Percentiles rank a stretch among this genome's conserved stretches.
These are phyloP conservation scores for Diversispora eburnea DNA, from an alignment of 192 early-diverging fungal species.

Conservation along the genomic window DNA sequence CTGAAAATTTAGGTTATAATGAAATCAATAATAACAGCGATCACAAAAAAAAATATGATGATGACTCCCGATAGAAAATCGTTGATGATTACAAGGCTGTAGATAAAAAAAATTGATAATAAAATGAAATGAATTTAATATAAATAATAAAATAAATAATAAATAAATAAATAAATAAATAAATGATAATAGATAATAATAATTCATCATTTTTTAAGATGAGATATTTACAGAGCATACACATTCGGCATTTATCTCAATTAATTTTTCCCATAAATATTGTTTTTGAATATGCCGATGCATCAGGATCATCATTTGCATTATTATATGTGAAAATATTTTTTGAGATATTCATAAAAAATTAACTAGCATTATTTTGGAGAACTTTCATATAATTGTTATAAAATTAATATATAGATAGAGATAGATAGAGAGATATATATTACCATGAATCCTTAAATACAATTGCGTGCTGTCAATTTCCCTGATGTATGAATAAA, in stretches of 20 bases:
- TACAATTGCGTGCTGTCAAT: slow-evolving; percentile 72
- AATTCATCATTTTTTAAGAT: neutral
- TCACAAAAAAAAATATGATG: slow-evolving; percentile 70
- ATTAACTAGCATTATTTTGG: neutral
- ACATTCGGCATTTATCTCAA: slow-evolving; percentile 60
- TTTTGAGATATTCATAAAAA: neutral
- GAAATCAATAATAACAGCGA: slow-evolving; percentile 67
- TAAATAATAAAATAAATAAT: too few relatives aligned
- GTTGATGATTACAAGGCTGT: slow-evolving; percentile 54
- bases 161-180: neutral
- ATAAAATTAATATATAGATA: too few relatives aligned
- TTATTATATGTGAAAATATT: neutral
- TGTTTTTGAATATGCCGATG: slow-evolving; percentile 48
- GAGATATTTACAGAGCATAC: slow-evolving; percentile 42
- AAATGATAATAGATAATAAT: neutral
- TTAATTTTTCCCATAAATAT: slow-evolving; percentile 50
- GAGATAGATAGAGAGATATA: slow-evolving; percentile 4
- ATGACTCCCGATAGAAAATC: slow-evolving; percentile 68
- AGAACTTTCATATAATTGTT: too few relatives aligned
- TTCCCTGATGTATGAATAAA: slow-evolving; percentile 72
- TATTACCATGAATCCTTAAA: slow-evolving; percentile 60
- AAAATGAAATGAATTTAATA: too few relatives aligned
- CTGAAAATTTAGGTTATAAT: slow-evolving; percentile 54
- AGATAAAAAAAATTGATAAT: too few relatives aligned
- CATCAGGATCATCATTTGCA: slow-evolving; percentile 45